Base-by-base conservation (phyloP, 2,329 filamentous ascomycete species). In the Monosporascus sp. region DNA sequence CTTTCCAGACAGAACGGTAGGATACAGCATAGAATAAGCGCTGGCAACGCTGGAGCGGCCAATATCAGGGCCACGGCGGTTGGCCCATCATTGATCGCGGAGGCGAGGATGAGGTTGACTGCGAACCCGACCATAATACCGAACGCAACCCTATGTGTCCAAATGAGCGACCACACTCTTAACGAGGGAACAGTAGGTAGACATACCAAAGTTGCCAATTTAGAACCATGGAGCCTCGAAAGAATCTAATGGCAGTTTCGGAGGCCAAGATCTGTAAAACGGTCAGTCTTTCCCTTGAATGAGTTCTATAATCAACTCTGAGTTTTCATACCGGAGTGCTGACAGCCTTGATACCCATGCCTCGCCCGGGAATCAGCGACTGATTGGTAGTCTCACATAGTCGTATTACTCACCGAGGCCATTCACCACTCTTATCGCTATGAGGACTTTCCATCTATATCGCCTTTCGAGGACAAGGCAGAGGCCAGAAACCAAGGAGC, bases 311-410 rank as follows among this genome's bases (percentile, higher is more conserved):
- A 25, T 20, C 20, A 5, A 11, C 9, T 15, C 22, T 20, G 11
- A 44, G 11, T 20, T 11, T 20, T 44, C 41, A 17, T 46, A 46
- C 42, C 0, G 72, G 70, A 0, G 72, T 70, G 31, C 70, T 74
- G 47, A 75, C 71, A 0, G 72, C 72, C 52, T 75, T 75, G 47
- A 75, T 68, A 0, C 72, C 72, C 72, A 75, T 75, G 2, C 69
- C 72, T 68, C 41, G 1, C 3, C 17, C 2, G 6, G 1, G 36
- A 52, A 2, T 48, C 15, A 18, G 22, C 11, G 27, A 2, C 14
- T 9, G 22, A 5, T 3, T n/a, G 2, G 11, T 18, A 7, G 24
- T 27, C 6, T 46, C 9, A 60, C 11, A 55, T 47, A 11, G 0
- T 42, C 37, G 18, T 50, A 54, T 24, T 62, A 52, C 66, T 47